Conservation (phyloP, 257 asterid species). For the Penstemon newberryi region DNA sequence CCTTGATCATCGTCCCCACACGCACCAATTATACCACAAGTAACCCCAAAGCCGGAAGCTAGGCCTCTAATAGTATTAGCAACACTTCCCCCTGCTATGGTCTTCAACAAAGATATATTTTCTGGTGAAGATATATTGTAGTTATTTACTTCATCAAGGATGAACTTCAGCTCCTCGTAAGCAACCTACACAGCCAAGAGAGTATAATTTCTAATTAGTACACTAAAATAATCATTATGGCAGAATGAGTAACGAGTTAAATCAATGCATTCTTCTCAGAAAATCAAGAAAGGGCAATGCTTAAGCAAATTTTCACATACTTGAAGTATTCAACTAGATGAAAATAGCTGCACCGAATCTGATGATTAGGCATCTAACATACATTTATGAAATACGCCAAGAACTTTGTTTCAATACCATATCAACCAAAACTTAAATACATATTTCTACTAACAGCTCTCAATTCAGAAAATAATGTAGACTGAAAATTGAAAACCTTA, state of each 20-base stretch:
- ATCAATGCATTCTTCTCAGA: conserved; percentile 10
- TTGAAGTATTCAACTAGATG: conserved; percentile 1
- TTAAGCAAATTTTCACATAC: neutral
- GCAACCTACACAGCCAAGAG: conserved; percentile 54
- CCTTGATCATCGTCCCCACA: conserved; percentile 92
- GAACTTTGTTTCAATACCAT: neutral
- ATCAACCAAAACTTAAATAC: neutral
- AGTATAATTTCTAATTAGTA: conserved; percentile 10
- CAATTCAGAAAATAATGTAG: neutral
- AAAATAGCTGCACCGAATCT: conserved; percentile 3
- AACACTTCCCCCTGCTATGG: conserved; percentile 98
- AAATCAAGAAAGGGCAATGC: neutral
- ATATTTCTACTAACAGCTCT: conserved; percentile 2
- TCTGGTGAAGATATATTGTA: conserved; percentile 51
- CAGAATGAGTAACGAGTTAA: conserved; percentile 2
- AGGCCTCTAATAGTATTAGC: conserved; percentile 94
- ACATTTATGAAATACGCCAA: neutral
- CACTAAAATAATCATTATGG: neutral
- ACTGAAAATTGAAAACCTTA: neutral
- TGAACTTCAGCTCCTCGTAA: conserved; percentile 66
- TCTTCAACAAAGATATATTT: conserved; percentile 49
- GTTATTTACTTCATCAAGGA: conserved; percentile 58
- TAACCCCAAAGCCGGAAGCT: conserved; percentile 82
- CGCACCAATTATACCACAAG: conserved; percentile 92
- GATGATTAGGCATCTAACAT: neutral